A percentile compares a stretch with the other conserved stretches of the same genome.
Conservation (phyloP, 2,329 filamentous ascomycete species). For the Microcyclosporella mali region DNA sequence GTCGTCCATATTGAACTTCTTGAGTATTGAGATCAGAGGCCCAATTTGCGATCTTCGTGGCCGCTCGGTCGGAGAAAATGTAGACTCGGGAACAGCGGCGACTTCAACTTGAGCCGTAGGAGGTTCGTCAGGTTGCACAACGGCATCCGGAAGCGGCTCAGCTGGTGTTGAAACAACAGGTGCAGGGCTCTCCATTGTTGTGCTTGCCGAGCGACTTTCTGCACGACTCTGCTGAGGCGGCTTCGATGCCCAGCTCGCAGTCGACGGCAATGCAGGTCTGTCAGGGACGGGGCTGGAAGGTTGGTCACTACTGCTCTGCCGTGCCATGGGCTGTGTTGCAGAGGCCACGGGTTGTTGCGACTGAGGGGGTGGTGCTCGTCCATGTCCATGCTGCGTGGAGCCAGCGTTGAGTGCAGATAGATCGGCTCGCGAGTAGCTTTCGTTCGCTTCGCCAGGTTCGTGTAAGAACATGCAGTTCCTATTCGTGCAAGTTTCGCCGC, state of each 20-base stretch:
- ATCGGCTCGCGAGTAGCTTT: constrained; percentile 92
- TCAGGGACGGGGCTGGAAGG: constrained; percentile 45
- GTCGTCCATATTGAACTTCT: constrained; percentile 36
- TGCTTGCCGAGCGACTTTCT: constrained; percentile 75
- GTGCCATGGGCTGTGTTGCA: constrained; percentile 57
- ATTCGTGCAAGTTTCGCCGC: constrained; percentile 91
- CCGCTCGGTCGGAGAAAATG: constrained; percentile 9
- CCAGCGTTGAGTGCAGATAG: constrained; percentile 90
- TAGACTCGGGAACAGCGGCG: constrained; percentile 4
- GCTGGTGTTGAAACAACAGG: constrained; percentile 25
- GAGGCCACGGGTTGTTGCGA: constrained; percentile 48
- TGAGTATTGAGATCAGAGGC: constrained; percentile 35
- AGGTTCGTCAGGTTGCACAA: constrained; percentile 6
- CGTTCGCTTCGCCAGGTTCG: constrained; percentile 95
- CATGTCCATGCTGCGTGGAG: constrained; percentile 69
- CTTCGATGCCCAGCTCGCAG: constrained; percentile 83
- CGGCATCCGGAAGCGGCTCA: constrained; percentile 12
- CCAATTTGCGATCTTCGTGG: constrained; percentile 15
- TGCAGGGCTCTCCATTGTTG: constrained; percentile 74
- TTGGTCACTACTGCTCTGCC: constrained; percentile 44
- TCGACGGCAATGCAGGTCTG: constrained; percentile 82
- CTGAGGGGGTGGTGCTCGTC: constrained; percentile 40
- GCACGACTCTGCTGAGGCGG: constrained; percentile 60
- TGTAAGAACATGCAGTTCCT: constrained; percentile 97
- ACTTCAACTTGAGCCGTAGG: constrained; percentile 8